Base-by-base conservation (phyloP, 768 basidiomycete species). In the Ramaria sp. region DNA sequence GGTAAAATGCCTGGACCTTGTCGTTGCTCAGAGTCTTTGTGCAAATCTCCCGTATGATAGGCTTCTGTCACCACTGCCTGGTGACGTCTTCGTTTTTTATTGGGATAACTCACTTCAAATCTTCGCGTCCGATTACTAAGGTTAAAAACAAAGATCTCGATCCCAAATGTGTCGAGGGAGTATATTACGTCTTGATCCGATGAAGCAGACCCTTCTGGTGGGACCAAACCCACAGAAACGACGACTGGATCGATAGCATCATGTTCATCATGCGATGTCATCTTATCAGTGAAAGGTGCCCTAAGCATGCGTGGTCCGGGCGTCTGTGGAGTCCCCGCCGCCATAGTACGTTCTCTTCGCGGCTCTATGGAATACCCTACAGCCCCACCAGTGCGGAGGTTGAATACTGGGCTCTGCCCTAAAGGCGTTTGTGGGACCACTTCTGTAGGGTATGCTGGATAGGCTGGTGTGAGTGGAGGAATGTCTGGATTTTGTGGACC, bases 61-160 rank as follows among this genome's bases (percentile, higher is more conserved):
- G 64, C 69, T 9, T 57, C 71, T 25, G 39, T 9, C 18, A 45
- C 44, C 13, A 65, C 66, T 56, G 69, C 71, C 59, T 74, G 64
- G 48, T 67, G 63, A 48, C 63, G 64, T 52, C 78, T 68, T 61
- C 74, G 70, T 55, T 77, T 65, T 30, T 71, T 69, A 60, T 81
- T 76, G 1, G 83, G 82, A 65, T 77, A 83, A 28, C 77, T 82
- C 36, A 91, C 74, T 66, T 89, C 88, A 59, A 91, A 87, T 59
- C 86, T 66, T 56, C 88, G 74, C 49, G 81, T 82, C 81, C 85
- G 82, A 42, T 77, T 70, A 43, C 79, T 82, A 67, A 83, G 83
- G 61, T 92, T 93, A 61, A 84, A 91, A 52, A 92, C 87, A 61
- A 93, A 92, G 2, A 92, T 83, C 57, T 93, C 89, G 61, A 93